These are phyloP conservation scores for Brasenia schreberi DNA, from an alignment of 164 flowering plant species.

Conservation along the genomic window DNA sequence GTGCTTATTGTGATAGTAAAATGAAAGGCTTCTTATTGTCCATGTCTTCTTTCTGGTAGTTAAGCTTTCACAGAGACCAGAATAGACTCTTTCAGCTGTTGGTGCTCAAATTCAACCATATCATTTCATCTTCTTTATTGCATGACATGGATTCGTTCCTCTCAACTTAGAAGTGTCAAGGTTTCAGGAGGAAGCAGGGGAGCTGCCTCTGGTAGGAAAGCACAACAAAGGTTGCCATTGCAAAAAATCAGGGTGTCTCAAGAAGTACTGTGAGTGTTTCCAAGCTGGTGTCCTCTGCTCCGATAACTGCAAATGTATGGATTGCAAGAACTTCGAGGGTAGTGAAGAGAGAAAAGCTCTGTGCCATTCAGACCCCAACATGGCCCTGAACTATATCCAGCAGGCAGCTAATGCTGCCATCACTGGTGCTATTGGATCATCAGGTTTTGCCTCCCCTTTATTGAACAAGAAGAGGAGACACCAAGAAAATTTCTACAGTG, in stretches of 20 bases:
- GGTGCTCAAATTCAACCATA: too few relatives aligned
- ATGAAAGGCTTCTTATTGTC: too few relatives aligned
- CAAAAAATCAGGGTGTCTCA: slow-evolving; percentile 95
- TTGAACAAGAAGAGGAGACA: slow-evolving; percentile 59
- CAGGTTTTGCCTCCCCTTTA: slow-evolving; percentile 81
- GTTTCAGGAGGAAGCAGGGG: slow-evolving; percentile 65
- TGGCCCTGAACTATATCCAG: slow-evolving; percentile 58
- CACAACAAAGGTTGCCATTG: slow-evolving; percentile 99
- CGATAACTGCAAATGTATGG: slow-evolving; percentile 91
- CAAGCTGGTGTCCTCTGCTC: slow-evolving; percentile 96
- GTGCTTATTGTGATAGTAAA: too few relatives aligned
- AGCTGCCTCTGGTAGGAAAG: slow-evolving; percentile 46
- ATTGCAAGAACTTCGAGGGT: slow-evolving; percentile 94
- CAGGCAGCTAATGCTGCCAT: slow-evolving; percentile 98
- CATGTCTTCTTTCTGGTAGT: too few relatives aligned
- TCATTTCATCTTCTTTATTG: too few relatives aligned
- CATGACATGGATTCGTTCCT: too few relatives aligned
- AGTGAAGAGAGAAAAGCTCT: slow-evolving; percentile 96
- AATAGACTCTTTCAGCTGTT: too few relatives aligned
- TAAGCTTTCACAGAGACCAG: too few relatives aligned
- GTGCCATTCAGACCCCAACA: slow-evolving; percentile 64
- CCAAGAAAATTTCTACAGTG: slow-evolving; percentile 39
- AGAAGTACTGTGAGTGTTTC: slow-evolving; percentile 96
- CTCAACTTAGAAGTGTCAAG: neutral
- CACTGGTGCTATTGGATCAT: slow-evolving; percentile 90